Base-by-base conservation (phyloP, 1,139 yeast genomes). In the Scheffersomyces lignicola region DNA sequence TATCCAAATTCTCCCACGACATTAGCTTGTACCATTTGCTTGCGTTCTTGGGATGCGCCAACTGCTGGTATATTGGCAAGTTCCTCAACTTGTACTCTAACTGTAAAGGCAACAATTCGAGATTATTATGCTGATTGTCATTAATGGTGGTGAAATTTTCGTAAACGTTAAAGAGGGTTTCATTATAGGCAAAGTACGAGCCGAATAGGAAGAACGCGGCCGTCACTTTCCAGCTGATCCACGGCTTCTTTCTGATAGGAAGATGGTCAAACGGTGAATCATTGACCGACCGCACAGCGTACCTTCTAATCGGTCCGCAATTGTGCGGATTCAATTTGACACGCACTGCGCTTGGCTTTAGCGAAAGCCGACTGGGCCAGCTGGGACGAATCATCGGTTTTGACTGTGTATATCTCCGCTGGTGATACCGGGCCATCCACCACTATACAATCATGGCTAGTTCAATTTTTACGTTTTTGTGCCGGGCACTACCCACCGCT, bases 1-100 rank as follows among this genome's bases (percentile, higher is more conserved):
- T 60, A 40, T 74, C 75, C 32, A 80, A 58, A 41, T 75, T 74
- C 35, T 78, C 80, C 86, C 87, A 81, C 3, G 86, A 77, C 35
- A 79, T 66, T 12, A 69, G 52, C 40, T 63, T 58, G 30, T 56
- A 58, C 69, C 73, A 80, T 11, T 61, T 55, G 11, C 70, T 67
- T 11, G 68, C 60, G n/a, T 56, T 49, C 18, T 45, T 52, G 5
- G 70, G 62, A 35, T 68, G 69, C 1, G 59, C 51, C 32, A 82
- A 58, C 36, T 67, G 51, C 42, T 74, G 63, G 35, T 78, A 83
- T 1, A 83, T 56, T 0, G 80, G 77, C 33, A 85, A 57, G 5
- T 65, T 54, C 33, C 72, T 67, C 38, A 83, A 57, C 39, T 79
- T 63, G 32, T 61, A 59, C 41, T 73, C 77, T 36, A 84, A 47